Evolutionary conservation across 2,329 filamentous ascomycete species (phyloP).

Genomic region (Chaetoscypha palmicola): DNA sequence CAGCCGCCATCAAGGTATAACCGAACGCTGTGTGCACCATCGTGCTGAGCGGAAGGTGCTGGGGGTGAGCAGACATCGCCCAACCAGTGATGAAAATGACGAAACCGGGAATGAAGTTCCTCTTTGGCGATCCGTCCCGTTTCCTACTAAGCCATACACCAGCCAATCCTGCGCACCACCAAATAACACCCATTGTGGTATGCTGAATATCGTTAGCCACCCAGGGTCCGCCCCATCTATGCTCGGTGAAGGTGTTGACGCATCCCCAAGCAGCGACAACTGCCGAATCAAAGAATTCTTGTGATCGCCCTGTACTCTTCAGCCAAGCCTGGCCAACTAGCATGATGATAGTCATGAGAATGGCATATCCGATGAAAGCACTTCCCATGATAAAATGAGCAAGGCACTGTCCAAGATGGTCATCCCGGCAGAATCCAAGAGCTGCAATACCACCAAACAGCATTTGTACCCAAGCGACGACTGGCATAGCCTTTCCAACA

Average conservation of each 20-base stretch:
- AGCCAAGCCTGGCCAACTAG: conserved; percentile 87
- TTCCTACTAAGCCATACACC: conserved; percentile 88
- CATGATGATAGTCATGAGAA: conserved; percentile 77
- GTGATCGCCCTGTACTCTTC: conserved; percentile 71
- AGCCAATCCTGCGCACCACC: conserved; percentile 90
- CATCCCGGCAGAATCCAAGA: conserved; percentile 84
- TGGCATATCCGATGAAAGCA: conserved; percentile 90
- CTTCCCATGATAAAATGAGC: conserved; percentile 99
- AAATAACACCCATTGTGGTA: conserved; percentile 98
- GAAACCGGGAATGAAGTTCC: conserved; percentile 88
- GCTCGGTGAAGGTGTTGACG: conserved; percentile 97
- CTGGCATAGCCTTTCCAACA: conserved; percentile 78
- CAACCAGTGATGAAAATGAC: conserved; percentile 90
- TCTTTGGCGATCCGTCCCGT: conserved; percentile 75
- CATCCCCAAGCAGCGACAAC: conserved; percentile 94
- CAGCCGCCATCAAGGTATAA: conserved; percentile 90
- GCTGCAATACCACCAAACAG: conserved; percentile 90
- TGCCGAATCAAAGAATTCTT: conserved; percentile 92
- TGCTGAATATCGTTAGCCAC: conserved; percentile 93
- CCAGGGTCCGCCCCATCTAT: conserved; percentile 87
- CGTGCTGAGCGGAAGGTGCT: conserved; percentile 74
- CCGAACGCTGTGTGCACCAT: conserved; percentile 88
- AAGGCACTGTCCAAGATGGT: conserved; percentile 85
- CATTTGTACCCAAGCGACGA: conserved; percentile 89
- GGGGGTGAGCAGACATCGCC: conserved; percentile 90